These are phyloP conservation scores for Paecilomyces fulvus DNA, from an alignment of 2,329 filamentous ascomycete genomes.

Conservation along the genomic window DNA sequence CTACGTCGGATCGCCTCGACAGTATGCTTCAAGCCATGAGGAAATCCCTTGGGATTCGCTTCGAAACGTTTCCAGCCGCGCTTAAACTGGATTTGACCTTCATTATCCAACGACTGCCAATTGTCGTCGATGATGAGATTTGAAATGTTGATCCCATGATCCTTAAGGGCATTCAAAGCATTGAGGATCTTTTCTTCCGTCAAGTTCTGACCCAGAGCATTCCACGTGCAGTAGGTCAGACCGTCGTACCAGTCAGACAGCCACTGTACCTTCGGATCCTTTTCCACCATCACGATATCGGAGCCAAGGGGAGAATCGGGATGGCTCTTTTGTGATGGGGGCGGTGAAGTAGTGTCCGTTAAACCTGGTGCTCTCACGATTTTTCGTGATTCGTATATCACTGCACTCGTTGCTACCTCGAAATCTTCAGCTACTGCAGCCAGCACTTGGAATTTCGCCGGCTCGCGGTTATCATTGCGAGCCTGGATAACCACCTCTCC, in stretches of 20 bases:
- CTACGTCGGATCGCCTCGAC: constrained; percentile 59
- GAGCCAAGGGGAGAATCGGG: constrained; percentile 25
- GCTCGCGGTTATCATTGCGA: constrained; percentile 57
- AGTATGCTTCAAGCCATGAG: constrained; percentile 65
- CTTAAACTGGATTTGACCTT: constrained; percentile 44
- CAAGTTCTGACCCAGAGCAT: constrained; percentile 74
- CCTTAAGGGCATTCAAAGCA: constrained; percentile 63
- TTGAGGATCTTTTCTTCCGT: constrained; percentile 71
- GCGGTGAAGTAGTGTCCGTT: constrained; percentile 6
- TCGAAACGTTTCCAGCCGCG: constrained; percentile 73
- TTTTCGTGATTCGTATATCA: constrained; percentile 79
- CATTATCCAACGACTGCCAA: constrained; percentile 70
- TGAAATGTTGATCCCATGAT: constrained; percentile 65
- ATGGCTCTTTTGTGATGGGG: constrained; percentile 6
- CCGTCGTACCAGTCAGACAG: constrained; percentile 86
- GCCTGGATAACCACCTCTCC: constrained; percentile 62
- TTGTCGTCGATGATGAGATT: constrained; percentile 95
- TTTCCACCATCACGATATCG: constrained; percentile 37
- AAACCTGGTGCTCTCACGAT: constrained; percentile 37
- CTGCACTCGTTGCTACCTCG: constrained; percentile 67
- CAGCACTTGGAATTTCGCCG: constrained; percentile 54
- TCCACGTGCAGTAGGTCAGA: constrained; percentile 95
- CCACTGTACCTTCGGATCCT: constrained; percentile 48
- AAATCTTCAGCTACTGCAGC: constrained; percentile 64
- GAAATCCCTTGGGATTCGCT: constrained; percentile 71